Evolutionary conservation across 192 early-diverging fungal genomes (phyloP).

Genomic region (Backusella liffmaniae): DNA sequence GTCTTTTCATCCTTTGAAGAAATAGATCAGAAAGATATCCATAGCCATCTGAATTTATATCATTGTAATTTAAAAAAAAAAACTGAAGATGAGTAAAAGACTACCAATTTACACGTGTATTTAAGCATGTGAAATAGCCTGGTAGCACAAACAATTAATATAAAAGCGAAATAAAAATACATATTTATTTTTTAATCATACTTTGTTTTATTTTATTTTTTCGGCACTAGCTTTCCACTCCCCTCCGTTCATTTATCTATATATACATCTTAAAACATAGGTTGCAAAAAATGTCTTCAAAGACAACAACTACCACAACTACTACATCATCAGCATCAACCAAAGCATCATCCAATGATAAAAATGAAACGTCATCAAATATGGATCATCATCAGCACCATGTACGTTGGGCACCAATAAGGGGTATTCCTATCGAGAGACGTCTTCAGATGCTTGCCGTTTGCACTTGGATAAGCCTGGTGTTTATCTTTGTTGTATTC

Average conservation of each 20-base stretch:
- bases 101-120: background rate
- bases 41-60: background rate
- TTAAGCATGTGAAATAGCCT: background rate
- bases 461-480: conserved; percentile 56
- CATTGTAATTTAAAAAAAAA: background rate
- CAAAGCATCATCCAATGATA: background rate
- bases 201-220: background rate
- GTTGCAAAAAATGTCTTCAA: conserved; percentile 2
- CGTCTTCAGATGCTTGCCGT: conserved; percentile 68
- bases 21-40: background rate
- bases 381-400: conserved; percentile 3
- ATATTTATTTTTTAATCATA: too few species aligned
- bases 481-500: conserved; percentile 52
- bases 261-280: background rate
- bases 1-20: background rate
- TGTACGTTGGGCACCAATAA: conserved; percentile 61
- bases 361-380: background rate
- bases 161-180: background rate
- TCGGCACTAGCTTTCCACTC: background rate
- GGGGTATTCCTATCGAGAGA: conserved; percentile 57
- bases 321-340: background rate
- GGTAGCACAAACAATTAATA: background rate
- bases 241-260: background rate
- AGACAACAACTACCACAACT: background rate
- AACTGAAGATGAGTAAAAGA: background rate